Evolutionary conservation across 2,329 filamentous ascomycete species (phyloP).

Genomic region (Botryotinia globosa): DNA sequence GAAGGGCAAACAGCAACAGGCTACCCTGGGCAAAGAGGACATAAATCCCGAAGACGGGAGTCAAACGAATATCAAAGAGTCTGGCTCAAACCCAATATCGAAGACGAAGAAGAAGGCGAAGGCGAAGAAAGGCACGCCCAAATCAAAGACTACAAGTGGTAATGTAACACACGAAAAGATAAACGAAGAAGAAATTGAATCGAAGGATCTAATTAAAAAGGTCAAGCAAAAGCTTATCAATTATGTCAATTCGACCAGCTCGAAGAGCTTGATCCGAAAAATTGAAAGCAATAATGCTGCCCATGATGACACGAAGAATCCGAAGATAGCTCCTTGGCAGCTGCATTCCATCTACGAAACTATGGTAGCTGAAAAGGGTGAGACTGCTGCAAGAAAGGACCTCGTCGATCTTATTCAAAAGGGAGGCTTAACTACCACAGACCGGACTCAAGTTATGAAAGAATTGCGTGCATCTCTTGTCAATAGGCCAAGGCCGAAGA

Average conservation of each 20-base stretch:
- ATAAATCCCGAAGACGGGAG: neutral
- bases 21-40: neutral
- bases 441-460: constrained; percentile 16
- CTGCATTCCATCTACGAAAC: constrained; percentile 17
- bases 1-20: neutral
- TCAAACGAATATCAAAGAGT: neutral
- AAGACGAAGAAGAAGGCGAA: neutral
- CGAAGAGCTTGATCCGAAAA: neutral
- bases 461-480: constrained; percentile 19
- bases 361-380: constrained; percentile 17
- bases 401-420: constrained; percentile 18
- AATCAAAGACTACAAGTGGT: neutral
- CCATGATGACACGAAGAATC: neutral
- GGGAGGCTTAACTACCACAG: constrained; percentile 18
- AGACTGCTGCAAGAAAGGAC: constrained; percentile 7
- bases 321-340: constrained; percentile 13
- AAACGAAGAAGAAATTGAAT: neutral
- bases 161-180: neutral
- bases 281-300: neutral
- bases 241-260: constrained; percentile 8
- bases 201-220: constrained; percentile 16
- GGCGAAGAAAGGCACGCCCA: neutral
- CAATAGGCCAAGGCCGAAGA: neutral
- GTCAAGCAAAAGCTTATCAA: constrained; percentile 12
- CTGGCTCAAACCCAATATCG: neutral